Conservation (phyloP, 1,284 basidiomycete species). For the Puccinia sorghi region DNA sequence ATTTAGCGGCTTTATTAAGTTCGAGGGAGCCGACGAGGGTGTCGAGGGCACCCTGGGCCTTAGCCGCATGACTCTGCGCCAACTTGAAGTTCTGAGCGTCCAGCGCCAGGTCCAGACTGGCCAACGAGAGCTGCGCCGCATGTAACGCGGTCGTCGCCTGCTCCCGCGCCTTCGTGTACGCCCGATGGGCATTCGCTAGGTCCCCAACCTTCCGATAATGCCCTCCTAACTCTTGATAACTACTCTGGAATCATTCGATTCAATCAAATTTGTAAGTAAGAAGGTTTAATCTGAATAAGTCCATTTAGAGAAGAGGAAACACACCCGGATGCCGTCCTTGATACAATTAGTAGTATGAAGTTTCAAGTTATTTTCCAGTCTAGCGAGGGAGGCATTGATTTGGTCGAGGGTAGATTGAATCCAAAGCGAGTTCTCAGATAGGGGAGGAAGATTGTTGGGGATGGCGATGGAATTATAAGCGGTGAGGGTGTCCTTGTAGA, state of each 20-base stretch:
- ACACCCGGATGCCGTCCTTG: slow-evolving; percentile 85
- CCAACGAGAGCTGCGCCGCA: slow-evolving; percentile 79
- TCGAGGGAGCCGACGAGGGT: slow-evolving; percentile 25
- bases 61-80: slow-evolving; percentile 27
- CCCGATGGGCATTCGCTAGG: slow-evolving; percentile 68
- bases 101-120: slow-evolving; percentile 69
- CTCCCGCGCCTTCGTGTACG: slow-evolving; percentile 79
- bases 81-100: slow-evolving; percentile 29
- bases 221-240: slow-evolving; percentile 76
- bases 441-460: background rate
- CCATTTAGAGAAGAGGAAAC: slow-evolving; percentile 56
- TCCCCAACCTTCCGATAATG: slow-evolving; percentile 73
- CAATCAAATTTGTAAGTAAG: no score
- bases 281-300: no score
- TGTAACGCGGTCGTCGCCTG: slow-evolving; percentile 80
- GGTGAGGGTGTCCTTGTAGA: slow-evolving; percentile 18
- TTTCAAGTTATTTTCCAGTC: slow-evolving; percentile 82
- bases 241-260: no score
- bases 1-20: slow-evolving; percentile 51
- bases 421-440: slow-evolving; percentile 65
- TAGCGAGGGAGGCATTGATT: slow-evolving; percentile 69
- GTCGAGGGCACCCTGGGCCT: slow-evolving; percentile 26
- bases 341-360: slow-evolving; percentile 87
- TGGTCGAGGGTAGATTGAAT: slow-evolving; percentile 66
- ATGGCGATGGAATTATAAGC: slow-evolving; percentile 25